Evolutionary conservation across 176 grass and related monocot genomes (phyloP), one percentile per base, ranked within the genome.

Genomic region (Olyra latifolia): DNA sequence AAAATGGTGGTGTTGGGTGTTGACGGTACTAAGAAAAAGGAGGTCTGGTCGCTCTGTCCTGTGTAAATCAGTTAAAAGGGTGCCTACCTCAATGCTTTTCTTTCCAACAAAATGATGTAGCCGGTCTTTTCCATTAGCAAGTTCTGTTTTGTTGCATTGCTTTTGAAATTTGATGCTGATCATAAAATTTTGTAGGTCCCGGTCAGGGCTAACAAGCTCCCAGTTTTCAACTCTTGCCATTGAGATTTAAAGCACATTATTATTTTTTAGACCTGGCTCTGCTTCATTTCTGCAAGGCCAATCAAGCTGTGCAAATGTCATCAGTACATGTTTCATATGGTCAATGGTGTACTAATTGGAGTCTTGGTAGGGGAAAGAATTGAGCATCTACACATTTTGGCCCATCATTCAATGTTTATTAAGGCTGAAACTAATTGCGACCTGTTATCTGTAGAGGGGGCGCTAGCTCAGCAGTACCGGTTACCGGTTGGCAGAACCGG

Each of bases 41-140:
- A 59, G 53, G 25, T 28, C 47, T 7, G 9, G 41, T 49, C 5
- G n/a, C 55, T 35, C 4, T 46, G 17, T 19, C 1, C 16, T 48
- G 40, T 60, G 50, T 60, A 69, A 41, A 84, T 69, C 9, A n/a
- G n/a, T 58, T 47, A 24, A 43, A n/a, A n/a, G n/a, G n/a, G n/a
- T n/a, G 47, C 62, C 24, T 10, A 30, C 24, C 47, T 57, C 27
- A 45, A 47, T 49, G 71, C 38, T n/a, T n/a, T 38, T 82, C 29
- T 43, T 68, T 68, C 43, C 62, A 30, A 35, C 49, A 48, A 38
- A 56, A 44, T 57, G 71, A 46, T 76, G 38, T 25, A 74, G 28
- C 17, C 43, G 20, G 10, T 45, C 24, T 4, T 30, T 28, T 70
- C 13, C 7, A 24, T 16, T 28, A 62, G 62, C 63, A 42, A 3